Percentiles rank a stretch among this genome's conserved stretches.
Conservation (phyloP, 345 rosid genomes). For the Capsella bursapastoris region DNA sequence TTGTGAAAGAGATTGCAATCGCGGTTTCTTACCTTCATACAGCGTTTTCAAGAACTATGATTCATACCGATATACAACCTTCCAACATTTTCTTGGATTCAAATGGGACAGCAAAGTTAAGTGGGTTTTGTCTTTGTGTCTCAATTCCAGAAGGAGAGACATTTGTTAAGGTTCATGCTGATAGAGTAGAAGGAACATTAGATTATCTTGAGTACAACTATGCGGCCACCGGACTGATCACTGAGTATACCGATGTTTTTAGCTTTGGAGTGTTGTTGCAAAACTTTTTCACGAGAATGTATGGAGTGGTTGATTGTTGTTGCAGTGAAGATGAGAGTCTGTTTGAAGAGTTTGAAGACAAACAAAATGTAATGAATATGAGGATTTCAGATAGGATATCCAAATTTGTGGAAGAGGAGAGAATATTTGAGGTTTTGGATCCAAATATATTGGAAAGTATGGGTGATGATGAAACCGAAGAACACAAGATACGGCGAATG, state of each 20-base stretch:
- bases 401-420: constrained; percentile 30
- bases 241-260: constrained; percentile 35
- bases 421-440: constrained; percentile 36
- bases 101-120: constrained; percentile 29
- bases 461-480: constrained; percentile 6
- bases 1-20: constrained; percentile 36
- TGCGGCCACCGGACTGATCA: constrained; percentile 20
- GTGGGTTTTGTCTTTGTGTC: constrained; percentile 38
- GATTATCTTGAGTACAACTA: constrained; percentile 37
- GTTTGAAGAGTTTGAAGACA: constrained; percentile 26
- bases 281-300: constrained; percentile 21
- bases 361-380: constrained; percentile 25
- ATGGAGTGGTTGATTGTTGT: constrained; percentile 26
- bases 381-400: constrained; percentile 37
- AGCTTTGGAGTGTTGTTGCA: constrained; percentile 43
- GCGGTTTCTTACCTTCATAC: constrained; percentile 44
- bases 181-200: constrained; percentile 38
- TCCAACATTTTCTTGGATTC: constrained; percentile 38
- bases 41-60: constrained; percentile 31
- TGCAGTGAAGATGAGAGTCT: constrained; percentile 33
- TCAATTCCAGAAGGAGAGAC: constrained; percentile 42
- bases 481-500: not conserved
- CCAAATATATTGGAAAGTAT: constrained; percentile 8
- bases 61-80: constrained; percentile 41
- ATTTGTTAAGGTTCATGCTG: constrained; percentile 37